Evolutionary conservation across 164 flowering plant species (phyloP), one percentile per base, ranked within the genome.

Genomic region (Piper betle): DNA sequence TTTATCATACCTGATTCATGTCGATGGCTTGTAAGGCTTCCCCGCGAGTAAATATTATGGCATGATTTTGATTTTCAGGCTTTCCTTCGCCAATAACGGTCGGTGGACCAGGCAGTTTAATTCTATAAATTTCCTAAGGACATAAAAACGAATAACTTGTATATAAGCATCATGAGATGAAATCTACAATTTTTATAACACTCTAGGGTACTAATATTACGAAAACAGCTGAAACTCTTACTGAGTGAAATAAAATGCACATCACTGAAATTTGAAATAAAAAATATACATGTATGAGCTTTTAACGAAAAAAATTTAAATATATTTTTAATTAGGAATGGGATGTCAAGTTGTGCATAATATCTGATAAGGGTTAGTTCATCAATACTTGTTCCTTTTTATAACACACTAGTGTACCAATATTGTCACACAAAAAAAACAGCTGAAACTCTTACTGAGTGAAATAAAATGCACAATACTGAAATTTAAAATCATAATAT

Each of bases 21-120:
- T 92, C 98, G 71, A 92, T 92, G 60, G 98, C 84, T 74, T 89
- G 98, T 55, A 93, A 79, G 57, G 98, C 98, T 78, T 93, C 96
- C 59, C 98, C 98, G 62, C 97, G 97, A 70, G 98, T 90, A 69
- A 93, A 93, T 61, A 93, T 83, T 64, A 93, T 79, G 18, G 98
- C 98, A 82, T 93, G 98, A 72, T 93, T 93, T 75, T 93, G 98
- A 75, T 93, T 93, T 77, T 93, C 98, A 61, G 97, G 98, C 73
- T 93, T 93, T 43, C 98, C 97, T 79, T 93, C 98, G 62, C 98
- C 98, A 71, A 93, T 84, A 58, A 25, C 33, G 33, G 33, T 25
- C 33, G 98, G 98, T 63, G 79, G 77, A 54, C 97, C 98, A 6
- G 98, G 98, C 64, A 92, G 94, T 80, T 81, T 92, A 78, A 92